These are phyloP conservation scores for Leishmania gerbilli DNA, from an alignment of 208 protist species.

Conservation along the genomic window DNA sequence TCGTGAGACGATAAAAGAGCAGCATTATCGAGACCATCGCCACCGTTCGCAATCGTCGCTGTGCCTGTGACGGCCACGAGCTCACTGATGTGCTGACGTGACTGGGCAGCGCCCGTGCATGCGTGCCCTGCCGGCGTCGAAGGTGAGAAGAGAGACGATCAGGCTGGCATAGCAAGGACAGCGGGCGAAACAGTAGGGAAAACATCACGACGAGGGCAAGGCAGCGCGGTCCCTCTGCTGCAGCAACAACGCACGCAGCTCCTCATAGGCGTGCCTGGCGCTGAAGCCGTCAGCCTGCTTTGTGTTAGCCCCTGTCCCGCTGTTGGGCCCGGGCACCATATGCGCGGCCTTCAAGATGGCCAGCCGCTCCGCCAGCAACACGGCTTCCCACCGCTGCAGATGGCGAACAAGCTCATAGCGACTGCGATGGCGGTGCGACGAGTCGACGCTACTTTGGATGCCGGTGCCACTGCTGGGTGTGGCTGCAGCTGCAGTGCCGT, in stretches of 20 bases:
- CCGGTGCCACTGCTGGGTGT: not conserved
- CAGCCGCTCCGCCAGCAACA: slow-evolving; percentile 34
- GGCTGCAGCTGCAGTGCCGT: not conserved
- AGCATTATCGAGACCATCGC: not conserved
- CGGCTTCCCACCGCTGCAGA: slow-evolving; percentile 50
- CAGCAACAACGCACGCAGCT: slow-evolving; percentile 30
- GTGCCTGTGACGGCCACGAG: not conserved
- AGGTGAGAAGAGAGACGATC: not conserved
- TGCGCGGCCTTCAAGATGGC: slow-evolving; percentile 30
- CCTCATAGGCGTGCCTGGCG: slow-evolving; percentile 20
- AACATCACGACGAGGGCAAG: not conserved
- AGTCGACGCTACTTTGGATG: not conserved
- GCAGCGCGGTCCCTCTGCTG: slow-evolving; percentile 14
- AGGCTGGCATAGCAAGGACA: not conserved
- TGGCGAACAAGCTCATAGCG: slow-evolving; percentile 57
- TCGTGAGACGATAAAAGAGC: not conserved
- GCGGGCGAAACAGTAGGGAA: not conserved
- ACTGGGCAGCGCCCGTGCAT: not conserved
- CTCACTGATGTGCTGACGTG: not conserved
- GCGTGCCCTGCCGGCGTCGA: not conserved
- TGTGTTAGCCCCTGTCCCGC: slow-evolving; percentile 21
- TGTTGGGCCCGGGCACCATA: slow-evolving; percentile 18
- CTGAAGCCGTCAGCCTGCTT: slow-evolving; percentile 9
- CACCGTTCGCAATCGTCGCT: not conserved
- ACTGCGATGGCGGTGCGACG: slow-evolving; percentile 30